Evolutionary conservation across 2,329 filamentous ascomycete species (phyloP).

Genomic region (Chaetomium globosum): DNA sequence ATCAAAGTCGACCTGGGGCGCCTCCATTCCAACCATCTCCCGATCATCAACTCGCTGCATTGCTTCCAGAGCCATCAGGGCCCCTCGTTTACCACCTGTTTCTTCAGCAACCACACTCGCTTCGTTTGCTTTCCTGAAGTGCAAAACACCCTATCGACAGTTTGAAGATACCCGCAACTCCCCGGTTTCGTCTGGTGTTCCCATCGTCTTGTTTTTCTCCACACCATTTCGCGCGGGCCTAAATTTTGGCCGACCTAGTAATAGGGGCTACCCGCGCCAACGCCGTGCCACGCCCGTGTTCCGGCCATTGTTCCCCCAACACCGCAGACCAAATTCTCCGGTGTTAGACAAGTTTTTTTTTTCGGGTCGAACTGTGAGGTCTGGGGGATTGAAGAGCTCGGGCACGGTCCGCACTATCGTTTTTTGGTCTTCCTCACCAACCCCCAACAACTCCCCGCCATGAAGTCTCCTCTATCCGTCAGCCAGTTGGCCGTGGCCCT

Average conservation of each 20-base stretch:
- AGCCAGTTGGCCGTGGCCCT: constrained; percentile 54
- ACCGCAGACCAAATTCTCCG: constrained; percentile 31
- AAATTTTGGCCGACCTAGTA: constrained; percentile 31
- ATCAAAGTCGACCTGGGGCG: constrained; percentile 26
- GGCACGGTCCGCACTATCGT: constrained; percentile 4
- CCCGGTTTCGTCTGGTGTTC: constrained; percentile 19
- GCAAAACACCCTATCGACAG: not conserved
- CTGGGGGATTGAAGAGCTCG: constrained; percentile 5
- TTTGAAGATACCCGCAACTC: not conserved
- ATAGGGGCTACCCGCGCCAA: constrained; percentile 34
- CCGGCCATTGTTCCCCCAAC: constrained; percentile 25
- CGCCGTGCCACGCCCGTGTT: constrained; percentile 31
- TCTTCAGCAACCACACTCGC: constrained; percentile 36
- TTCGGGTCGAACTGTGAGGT: not conserved
- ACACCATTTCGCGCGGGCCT: constrained; percentile 29
- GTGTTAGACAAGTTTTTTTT: constrained; percentile 28
- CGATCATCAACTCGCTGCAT: constrained; percentile 14
- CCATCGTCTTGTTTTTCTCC: constrained; percentile 23
- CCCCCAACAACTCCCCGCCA: constrained; percentile 37
- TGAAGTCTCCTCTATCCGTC: constrained; percentile 55
- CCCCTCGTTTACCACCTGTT: constrained; percentile 31
- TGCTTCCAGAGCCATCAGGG: not conserved
- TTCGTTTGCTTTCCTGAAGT: constrained; percentile 22
- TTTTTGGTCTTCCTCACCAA: not conserved
- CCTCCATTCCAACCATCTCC: constrained; percentile 34